A percentile compares a stretch with the other conserved stretches of the same genome.
Evolutionary conservation across 306 rosid species (phyloP).

Genomic region (Trifolium pratense): DNA sequence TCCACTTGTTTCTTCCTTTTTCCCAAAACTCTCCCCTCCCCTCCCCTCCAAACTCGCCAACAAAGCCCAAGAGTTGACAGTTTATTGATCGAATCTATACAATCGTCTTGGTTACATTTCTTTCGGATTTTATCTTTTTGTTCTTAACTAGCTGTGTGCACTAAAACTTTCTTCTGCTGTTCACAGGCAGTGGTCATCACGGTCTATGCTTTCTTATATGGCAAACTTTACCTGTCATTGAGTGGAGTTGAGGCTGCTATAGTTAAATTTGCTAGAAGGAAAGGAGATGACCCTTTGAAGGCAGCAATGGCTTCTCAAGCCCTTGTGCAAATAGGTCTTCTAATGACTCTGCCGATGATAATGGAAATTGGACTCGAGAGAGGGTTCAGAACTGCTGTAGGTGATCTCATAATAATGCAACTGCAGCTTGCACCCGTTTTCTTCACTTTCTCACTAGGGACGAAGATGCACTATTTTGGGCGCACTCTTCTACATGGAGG

Average conservation of each 20-base stretch:
- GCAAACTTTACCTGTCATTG: slow-evolving; percentile 83
- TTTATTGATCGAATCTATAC: slow-evolving; percentile 25
- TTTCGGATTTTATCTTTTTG: slow-evolving; percentile 31
- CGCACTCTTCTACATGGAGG: slow-evolving; percentile 96
- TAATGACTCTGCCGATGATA: slow-evolving; percentile 93
- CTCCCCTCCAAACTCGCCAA: too few relatives aligned
- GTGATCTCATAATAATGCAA: slow-evolving; percentile 85
- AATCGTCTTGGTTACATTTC: slow-evolving; percentile 15
- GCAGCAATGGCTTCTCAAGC: slow-evolving; percentile 92
- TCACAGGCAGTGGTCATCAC: slow-evolving; percentile 77
- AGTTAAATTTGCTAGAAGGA: slow-evolving; percentile 61
- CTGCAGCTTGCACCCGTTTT: slow-evolving; percentile 91
- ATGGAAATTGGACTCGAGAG: slow-evolving; percentile 99
- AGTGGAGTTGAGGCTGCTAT: slow-evolving; percentile 88
- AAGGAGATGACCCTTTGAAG: slow-evolving; percentile 67
- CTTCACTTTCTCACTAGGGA: slow-evolving; percentile 94
- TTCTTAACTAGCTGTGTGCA: slow-evolving; percentile 28
- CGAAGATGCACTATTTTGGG: slow-evolving; percentile 87
- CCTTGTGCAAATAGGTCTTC: slow-evolving; percentile 83
- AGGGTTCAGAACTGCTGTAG: slow-evolving; percentile 86
- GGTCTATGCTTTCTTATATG: slow-evolving; percentile 81
- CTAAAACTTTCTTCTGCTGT: slow-evolving; percentile 44
- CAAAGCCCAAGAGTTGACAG: not conserved
- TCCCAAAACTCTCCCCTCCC: too few relatives aligned
- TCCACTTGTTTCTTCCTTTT: too few relatives aligned